Percentiles rank a stretch among this genome's conserved stretches.
phyloP scores from a whole-genome alignment of 768 basidiomycete genomes.

The Pulveroboletus sp. region DNA sequence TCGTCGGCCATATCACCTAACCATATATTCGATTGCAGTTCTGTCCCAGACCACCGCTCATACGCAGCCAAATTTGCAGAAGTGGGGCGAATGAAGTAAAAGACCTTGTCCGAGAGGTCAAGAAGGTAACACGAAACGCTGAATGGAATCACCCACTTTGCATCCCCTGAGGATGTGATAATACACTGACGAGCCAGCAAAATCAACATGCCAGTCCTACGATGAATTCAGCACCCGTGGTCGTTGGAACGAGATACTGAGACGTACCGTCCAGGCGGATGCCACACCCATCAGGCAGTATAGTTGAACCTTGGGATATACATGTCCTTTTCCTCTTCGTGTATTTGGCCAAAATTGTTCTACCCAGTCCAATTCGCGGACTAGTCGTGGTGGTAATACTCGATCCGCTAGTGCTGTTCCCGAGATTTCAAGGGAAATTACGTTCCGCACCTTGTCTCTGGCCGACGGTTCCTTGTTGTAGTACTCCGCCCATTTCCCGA shows the following conservation, averaged over 20 bases:
- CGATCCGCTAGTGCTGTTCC: slow-evolving; percentile 75
- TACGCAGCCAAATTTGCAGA: slow-evolving; percentile 82
- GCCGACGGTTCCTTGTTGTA: slow-evolving; percentile 60
- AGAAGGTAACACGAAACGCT: not conserved
- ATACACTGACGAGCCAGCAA: slow-evolving; percentile 96
- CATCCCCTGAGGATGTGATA: slow-evolving; percentile 87
- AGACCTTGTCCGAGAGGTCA: slow-evolving; percentile 48
- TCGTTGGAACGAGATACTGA: not conserved
- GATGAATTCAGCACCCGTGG: not conserved
- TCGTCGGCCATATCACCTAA: slow-evolving; percentile 90
- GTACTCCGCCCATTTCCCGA: slow-evolving; percentile 89
- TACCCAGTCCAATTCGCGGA: slow-evolving; percentile 93
- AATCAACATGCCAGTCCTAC: slow-evolving; percentile 98
- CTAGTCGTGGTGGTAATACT: slow-evolving; percentile 78
- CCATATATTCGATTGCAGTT: slow-evolving; percentile 84
- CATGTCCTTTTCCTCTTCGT: slow-evolving; percentile 64
- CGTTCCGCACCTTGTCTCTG: slow-evolving; percentile 87
- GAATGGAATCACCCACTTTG: slow-evolving; percentile 48
- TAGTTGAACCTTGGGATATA: slow-evolving; percentile 89
- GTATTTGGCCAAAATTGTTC: slow-evolving; percentile 90
- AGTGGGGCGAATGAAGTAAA: slow-evolving; percentile 94
- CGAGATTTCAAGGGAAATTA: slow-evolving; percentile 92
- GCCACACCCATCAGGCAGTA: slow-evolving; percentile 97
- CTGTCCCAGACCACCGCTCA: slow-evolving; percentile 90
- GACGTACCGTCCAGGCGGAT: slow-evolving; percentile 88